These are phyloP conservation scores for Beta corolliflora DNA, from an alignment of 179 eudicot genomes.

Conservation along the genomic window DNA sequence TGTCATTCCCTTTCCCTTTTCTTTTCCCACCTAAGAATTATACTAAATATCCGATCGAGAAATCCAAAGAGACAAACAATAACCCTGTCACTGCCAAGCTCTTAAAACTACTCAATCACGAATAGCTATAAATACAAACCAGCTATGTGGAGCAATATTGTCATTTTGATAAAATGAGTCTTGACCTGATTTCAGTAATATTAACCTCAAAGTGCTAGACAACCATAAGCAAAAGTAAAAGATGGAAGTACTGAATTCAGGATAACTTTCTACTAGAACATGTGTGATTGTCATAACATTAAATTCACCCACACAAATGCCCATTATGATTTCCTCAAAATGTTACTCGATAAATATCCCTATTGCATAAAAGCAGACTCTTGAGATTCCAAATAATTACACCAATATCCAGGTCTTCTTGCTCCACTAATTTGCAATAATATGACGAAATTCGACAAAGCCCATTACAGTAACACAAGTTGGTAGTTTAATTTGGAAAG, in stretches of 20 bases:
- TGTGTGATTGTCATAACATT: not conserved
- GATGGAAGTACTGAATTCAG: not conserved
- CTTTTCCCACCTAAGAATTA: not conserved
- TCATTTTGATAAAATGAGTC: not conserved
- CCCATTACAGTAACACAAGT: too few species aligned
- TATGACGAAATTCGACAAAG: too few species aligned
- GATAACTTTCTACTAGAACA: not conserved
- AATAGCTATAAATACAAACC: not conserved
- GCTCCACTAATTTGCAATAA: not conserved
- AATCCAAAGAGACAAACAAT: not conserved
- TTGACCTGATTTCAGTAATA: not conserved
- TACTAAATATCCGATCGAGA: not conserved
- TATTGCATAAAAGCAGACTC: not conserved
- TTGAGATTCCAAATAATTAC: not conserved
- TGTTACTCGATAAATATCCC: not conserved
- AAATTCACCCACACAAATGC: not conserved
- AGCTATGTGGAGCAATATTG: not conserved
- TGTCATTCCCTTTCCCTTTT: not conserved
- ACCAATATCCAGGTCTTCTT: not conserved
- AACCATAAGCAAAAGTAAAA: not conserved
- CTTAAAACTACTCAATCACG: not conserved
- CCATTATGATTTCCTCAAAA: not conserved
- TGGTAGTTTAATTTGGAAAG: too few species aligned
- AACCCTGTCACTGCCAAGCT: not conserved
- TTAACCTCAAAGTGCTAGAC: not conserved